Evolutionary conservation across 768 basidiomycete genomes (phyloP).

Genomic region (Lactifluus piperatus): DNA sequence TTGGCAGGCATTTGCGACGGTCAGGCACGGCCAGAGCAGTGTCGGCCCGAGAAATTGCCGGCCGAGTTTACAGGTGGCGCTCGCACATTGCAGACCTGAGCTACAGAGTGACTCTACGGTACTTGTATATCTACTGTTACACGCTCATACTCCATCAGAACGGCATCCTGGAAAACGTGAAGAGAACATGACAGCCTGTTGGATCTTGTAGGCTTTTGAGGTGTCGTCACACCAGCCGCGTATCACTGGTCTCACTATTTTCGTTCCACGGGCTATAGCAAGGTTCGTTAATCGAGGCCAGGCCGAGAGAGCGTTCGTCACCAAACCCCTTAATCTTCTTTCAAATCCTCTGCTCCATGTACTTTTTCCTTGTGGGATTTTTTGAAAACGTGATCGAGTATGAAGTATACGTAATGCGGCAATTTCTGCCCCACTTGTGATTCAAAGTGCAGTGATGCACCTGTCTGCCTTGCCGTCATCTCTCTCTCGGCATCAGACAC

Average conservation of each 20-base stretch:
- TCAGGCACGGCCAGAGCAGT: not conserved
- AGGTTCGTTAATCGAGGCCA: not conserved
- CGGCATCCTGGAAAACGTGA: not conserved
- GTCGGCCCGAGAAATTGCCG: not conserved
- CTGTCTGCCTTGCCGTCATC: not conserved
- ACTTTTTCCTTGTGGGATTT: not conserved
- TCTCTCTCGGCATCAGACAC: not conserved
- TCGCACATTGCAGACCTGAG: no score
- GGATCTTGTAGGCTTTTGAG: not conserved
- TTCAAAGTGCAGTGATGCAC: not conserved
- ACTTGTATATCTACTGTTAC: no score
- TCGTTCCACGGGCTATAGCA: not conserved
- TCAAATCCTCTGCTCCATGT: not conserved
- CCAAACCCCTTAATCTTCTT: not conserved
- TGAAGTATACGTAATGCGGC: not conserved
- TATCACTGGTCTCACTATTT: not conserved
- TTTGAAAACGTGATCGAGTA: not conserved
- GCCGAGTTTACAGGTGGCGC: not conserved
- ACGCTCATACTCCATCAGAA: not conserved
- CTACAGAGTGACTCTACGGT: no score
- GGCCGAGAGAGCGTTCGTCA: not conserved
- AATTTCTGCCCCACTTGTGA: not conserved
- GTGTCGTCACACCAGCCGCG: not conserved
- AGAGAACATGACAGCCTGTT: not conserved
- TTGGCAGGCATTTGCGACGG: not conserved